Evolutionary conservation across 2,329 filamentous ascomycete genomes (phyloP), one percentile per base, ranked within the genome.

Genomic region (Neopestalotiopsis clavispora): DNA sequence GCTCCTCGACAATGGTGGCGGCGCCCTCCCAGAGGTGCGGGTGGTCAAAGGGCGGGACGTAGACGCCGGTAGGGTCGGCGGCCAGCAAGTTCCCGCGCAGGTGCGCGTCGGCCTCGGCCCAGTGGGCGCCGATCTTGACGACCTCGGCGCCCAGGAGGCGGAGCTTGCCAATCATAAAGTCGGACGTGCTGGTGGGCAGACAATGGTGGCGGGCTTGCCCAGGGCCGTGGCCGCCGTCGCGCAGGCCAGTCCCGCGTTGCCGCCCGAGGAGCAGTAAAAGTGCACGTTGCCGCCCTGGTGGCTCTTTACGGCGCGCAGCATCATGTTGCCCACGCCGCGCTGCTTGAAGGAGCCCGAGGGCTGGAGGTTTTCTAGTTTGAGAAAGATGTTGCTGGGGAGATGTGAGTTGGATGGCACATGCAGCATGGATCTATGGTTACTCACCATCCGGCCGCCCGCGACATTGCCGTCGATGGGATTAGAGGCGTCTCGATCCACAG

Each of bases 321-420:
- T 90, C 77, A 92, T 86, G 79, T 92, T 88, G 64, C 93, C 92
- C 70, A 95, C 89, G 38, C 92, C 93, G 72, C 89, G 87, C 61
- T 92, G 95, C 80, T 97, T 96, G 89, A 97, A 97, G 52, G 92
- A 95, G 71, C 92, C 92, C 28, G 91, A 92, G 4, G 94, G 94
- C 77, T 97, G 94, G 67, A 94, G 87, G 77, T 92, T 93, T 75
- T 97, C 94, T 71, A 96, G 88, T 80, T 97, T 97, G 75, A 97
- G 89, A 79, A 92, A 93, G 79, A 97, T 89, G 82, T 92, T 91
- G 83, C 92, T 87, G 70, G n/a, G 63, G 38, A 61, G 60, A 42
- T 38, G 72, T 68, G 38, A 59, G 65, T 30, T 67, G 58, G 6
- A 10, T 12, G 13, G 57, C n/a, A 5, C 5, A 63, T 57, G 30